Percentiles rank a stretch among this genome's conserved stretches.
Evolutionary conservation across 202 grass and related monocot genomes (phyloP).

Genomic region (Carex arenaria): DNA sequence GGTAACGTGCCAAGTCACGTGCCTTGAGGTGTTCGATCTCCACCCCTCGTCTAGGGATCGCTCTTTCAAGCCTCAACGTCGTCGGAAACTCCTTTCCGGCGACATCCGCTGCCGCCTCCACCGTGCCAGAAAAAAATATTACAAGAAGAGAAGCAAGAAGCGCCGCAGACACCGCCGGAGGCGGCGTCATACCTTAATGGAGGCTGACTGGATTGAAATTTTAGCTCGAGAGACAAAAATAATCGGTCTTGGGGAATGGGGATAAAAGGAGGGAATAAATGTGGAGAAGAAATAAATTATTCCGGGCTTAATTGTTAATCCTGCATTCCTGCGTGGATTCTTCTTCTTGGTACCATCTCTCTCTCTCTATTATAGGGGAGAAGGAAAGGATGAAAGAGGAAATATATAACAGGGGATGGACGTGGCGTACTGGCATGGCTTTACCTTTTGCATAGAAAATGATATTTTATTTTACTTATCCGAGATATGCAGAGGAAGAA

Average conservation of each 20-base stretch:
- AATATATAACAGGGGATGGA: neutral
- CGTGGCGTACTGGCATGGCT: neutral
- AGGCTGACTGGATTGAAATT: neutral
- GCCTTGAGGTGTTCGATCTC: constrained; percentile 47
- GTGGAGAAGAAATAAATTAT: constrained; percentile 12
- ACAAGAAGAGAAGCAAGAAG: neutral
- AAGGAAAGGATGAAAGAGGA: neutral
- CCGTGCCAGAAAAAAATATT: neutral
- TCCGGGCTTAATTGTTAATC: neutral
- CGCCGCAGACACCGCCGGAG: constrained; percentile 23
- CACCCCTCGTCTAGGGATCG: constrained; percentile 54
- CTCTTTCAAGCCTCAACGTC: constrained; percentile 61
- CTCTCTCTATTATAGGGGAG: neutral
- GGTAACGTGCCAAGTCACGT: constrained; percentile 54
- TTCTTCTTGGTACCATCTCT: constrained; percentile 19
- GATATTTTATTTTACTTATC: neutral
- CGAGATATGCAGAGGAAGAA: too few relatives aligned
- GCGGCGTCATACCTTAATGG: constrained; percentile 33
- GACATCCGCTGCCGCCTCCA: constrained; percentile 15
- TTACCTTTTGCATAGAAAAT: neutral
- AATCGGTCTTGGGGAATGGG: neutral
- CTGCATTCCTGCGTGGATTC: constrained; percentile 14
- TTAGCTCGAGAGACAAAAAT: neutral
- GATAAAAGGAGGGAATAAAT: constrained; percentile 3
- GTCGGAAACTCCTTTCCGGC: constrained; percentile 26